phyloP scores from a whole-genome alignment of 2,329 filamentous ascomycete species.

The Ceratocystiopsis minuta region DNA sequence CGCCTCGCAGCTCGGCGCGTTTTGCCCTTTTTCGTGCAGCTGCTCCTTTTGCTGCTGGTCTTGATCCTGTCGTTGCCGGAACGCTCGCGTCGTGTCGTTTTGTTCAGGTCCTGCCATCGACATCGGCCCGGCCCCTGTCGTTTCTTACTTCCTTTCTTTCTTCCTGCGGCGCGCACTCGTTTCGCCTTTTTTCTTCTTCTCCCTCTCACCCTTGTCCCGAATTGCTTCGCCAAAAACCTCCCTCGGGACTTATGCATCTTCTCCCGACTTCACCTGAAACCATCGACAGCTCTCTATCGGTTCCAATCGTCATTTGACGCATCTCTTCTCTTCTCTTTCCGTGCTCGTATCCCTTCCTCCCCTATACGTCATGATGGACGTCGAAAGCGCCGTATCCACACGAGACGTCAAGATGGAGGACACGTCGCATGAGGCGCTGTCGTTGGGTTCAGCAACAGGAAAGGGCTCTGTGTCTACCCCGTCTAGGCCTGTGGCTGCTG shows the following conservation, averaged over 20 bases:
- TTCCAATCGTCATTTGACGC: neutral
- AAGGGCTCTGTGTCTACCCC: no score
- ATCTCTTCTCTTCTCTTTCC: no score
- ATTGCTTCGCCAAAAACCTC: no score
- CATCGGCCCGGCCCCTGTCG: neutral
- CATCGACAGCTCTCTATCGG: neutral
- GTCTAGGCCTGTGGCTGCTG: no score
- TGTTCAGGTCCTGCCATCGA: no score
- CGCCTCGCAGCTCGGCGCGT: neutral
- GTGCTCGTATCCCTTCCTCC: neutral
- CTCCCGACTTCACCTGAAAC: no score
- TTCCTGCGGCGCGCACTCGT: neutral
- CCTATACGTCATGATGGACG: constrained; percentile 12
- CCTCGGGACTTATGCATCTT: no score
- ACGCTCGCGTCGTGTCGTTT: no score
- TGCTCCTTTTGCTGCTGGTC: no score
- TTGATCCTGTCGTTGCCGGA: no score
- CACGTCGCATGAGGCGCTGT: constrained; percentile 4
- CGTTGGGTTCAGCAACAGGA: neutral
- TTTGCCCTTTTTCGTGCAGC: constrained; percentile 2
- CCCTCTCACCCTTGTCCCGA: neutral
- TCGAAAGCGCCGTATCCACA: constrained; percentile 11
- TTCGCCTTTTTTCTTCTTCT: neutral
- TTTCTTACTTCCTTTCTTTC: neutral
- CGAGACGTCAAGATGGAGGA: constrained; percentile 25